Evolutionary conservation across 1,284 basidiomycete species (phyloP).

Genomic region (Inonotus hispidus): DNA sequence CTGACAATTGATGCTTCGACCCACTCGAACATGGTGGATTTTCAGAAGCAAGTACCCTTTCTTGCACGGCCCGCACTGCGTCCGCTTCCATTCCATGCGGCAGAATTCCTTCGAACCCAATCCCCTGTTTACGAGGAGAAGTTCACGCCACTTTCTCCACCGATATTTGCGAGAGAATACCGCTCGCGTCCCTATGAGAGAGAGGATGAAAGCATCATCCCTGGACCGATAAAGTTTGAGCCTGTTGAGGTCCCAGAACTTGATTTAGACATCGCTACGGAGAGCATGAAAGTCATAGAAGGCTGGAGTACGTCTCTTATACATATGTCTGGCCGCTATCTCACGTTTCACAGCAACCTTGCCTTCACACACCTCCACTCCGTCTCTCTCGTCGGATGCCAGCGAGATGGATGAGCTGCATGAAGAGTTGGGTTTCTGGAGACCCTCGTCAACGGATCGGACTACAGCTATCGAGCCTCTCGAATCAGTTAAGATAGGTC

Average conservation of each 20-base stretch:
- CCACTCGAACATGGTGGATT: constrained; percentile 19
- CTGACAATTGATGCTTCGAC: constrained; percentile 29
- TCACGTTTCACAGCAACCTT: constrained; percentile 3
- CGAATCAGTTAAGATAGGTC: constrained; percentile 40
- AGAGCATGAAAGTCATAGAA: constrained; percentile 49
- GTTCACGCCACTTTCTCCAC: constrained; percentile 24
- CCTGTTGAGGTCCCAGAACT: constrained; percentile 27
- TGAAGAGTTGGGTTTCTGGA: constrained; percentile 26
- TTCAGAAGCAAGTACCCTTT: constrained; percentile 21
- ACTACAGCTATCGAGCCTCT: constrained; percentile 30
- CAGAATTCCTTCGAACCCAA: constrained; percentile 26
- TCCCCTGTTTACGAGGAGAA: constrained; percentile 20
- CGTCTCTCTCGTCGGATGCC: constrained; percentile 29
- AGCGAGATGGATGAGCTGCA: constrained; percentile 39
- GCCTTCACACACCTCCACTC: constrained; percentile 24
- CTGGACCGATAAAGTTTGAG: not conserved
- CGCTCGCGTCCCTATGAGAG: not conserved
- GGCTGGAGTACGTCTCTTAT: constrained; percentile 47
- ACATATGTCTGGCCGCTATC: not conserved
- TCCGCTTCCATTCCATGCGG: constrained; percentile 21
- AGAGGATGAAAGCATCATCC: not conserved
- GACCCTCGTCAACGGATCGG: constrained; percentile 37
- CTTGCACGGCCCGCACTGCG: constrained; percentile 2
- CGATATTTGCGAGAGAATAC: constrained; percentile 42
- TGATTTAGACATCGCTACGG: constrained; percentile 36